Conservation (phyloP, 805 yeast genomes). For the Lipomyces oligophaga region DNA sequence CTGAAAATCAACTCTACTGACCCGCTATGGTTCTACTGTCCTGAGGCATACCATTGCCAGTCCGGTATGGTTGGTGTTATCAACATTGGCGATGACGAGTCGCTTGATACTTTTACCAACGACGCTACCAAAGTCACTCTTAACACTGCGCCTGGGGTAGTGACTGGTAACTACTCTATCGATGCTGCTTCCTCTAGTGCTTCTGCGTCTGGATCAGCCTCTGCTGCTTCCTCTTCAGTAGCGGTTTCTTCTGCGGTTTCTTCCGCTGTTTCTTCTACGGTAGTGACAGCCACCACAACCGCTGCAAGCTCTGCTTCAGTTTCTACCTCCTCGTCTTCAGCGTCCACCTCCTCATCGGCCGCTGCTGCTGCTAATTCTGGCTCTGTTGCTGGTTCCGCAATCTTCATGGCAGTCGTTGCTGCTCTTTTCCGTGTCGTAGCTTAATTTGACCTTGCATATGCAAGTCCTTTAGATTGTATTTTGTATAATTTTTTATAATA, state of each 20-base stretch:
- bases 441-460: too few species aligned
- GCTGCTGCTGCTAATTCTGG: neutral
- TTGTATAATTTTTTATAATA: too few species aligned
- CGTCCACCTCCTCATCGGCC: neutral
- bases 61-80: conserved; percentile 32
- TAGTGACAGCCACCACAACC: conserved; percentile 1
- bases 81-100: conserved; percentile 25
- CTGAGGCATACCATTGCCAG: conserved; percentile 31
- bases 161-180: conserved; percentile 16
- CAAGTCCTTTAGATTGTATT: too few species aligned
- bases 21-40: conserved; percentile 32
- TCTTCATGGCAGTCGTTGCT: neutral
- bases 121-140: conserved; percentile 15
- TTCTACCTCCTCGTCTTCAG: conserved; percentile 1
- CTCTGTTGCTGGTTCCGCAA: neutral
- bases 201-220: conserved; percentile 4
- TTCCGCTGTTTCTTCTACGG: conserved; percentile 8
- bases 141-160: conserved; percentile 17
- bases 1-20: conserved; percentile 25
- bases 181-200: conserved; percentile 1
- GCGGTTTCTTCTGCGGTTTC: conserved; percentile 6
- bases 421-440: neutral
- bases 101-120: conserved; percentile 17
- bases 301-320: conserved; percentile 1
- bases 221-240: conserved; percentile 8